A percentile compares a stretch with the other conserved stretches of the same genome.
These are phyloP conservation scores for Passalora sequoiae DNA, from an alignment of 2,329 filamentous ascomycete genomes.

Conservation along the genomic window DNA sequence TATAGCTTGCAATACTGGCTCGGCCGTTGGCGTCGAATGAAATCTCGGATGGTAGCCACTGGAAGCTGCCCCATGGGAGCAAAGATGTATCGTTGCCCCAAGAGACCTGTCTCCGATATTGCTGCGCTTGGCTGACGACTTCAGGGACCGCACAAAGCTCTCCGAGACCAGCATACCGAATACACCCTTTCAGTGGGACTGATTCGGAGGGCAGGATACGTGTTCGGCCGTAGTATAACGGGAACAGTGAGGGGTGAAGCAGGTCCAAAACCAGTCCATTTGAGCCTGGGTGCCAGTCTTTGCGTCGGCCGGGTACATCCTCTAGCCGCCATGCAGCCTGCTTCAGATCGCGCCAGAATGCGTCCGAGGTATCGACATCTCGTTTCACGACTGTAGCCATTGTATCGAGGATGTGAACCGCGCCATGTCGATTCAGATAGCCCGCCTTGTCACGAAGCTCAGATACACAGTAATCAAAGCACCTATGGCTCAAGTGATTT, in stretches of 20 bases:
- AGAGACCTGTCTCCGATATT: no score
- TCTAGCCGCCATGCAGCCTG: slow-evolving; percentile 46
- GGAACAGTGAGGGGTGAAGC: slow-evolving; percentile 60
- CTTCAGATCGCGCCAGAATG: slow-evolving; percentile 40
- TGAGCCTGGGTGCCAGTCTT: slow-evolving; percentile 58
- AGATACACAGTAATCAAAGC: slow-evolving; percentile 10
- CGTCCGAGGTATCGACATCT: no score
- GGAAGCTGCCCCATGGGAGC: slow-evolving; percentile 14
- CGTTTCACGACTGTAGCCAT: no score
- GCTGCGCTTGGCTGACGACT: no score
- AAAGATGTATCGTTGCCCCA: neutral
- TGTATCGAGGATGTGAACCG: no score
- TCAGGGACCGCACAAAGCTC: no score
- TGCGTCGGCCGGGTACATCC: slow-evolving; percentile 33
- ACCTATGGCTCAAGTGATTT: no score
- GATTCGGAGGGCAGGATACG: slow-evolving; percentile 35
- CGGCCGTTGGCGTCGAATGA: slow-evolving; percentile 3
- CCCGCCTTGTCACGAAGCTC: slow-evolving; percentile 46
- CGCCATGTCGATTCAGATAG: slow-evolving; percentile 37
- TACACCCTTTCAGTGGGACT: slow-evolving; percentile 29
- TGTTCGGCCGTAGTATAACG: slow-evolving; percentile 51
- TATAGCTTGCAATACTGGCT: slow-evolving; percentile 24
- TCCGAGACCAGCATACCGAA: slow-evolving; percentile 30
- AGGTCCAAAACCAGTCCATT: slow-evolving; percentile 55
- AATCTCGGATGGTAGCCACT: slow-evolving; percentile 28